Percentiles rank a stretch among this genome's conserved stretches.
Evolutionary conservation across 805 yeast genomes (phyloP).

Genomic region (Metschnikowia noctiluminum): DNA sequence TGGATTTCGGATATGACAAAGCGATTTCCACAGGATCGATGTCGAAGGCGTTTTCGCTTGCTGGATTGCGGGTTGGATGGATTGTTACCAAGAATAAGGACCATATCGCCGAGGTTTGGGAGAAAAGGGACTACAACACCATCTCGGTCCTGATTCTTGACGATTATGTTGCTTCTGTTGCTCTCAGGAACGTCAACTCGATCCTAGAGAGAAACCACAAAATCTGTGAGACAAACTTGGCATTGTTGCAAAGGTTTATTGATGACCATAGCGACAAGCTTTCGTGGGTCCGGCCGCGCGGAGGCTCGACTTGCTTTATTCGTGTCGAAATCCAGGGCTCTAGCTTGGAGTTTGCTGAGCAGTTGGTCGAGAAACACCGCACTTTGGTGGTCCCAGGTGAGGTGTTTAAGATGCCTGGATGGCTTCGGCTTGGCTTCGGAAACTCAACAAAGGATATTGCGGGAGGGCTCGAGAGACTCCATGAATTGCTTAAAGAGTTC

Average conservation of each 20-base stretch:
- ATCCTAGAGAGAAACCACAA: conserved; percentile 39
- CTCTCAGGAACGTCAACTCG: conserved; percentile 30
- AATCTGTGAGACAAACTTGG: conserved; percentile 39
- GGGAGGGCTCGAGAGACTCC: conserved; percentile 30
- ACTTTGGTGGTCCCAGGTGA: conserved; percentile 51
- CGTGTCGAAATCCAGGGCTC: conserved; percentile 26
- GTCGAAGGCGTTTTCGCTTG: conserved; percentile 53
- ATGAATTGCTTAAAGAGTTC: conserved; percentile 1
- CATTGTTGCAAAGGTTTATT: conserved; percentile 33
- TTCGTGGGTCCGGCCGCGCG: conserved; percentile 42
- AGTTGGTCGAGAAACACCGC: conserved; percentile 32
- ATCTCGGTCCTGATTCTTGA: conserved; percentile 48
- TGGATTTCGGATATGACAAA: conserved; percentile 38
- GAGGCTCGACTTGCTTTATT: conserved; percentile 47
- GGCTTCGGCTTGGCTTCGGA: conserved; percentile 48
- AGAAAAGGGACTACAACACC: conserved; percentile 48
- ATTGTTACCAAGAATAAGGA: conserved; percentile 34
- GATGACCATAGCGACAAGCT: conserved; percentile 28
- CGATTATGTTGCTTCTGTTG: conserved; percentile 44
- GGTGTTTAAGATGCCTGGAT: conserved; percentile 30
- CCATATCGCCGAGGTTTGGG: conserved; percentile 29
- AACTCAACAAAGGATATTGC: conserved; percentile 34
- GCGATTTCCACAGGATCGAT: conserved; percentile 48
- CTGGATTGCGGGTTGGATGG: conserved; percentile 57
- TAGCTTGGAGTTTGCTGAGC: conserved; percentile 32